Base-by-base conservation (phyloP, 805 yeast species). In the Lipomyces oligophaga region DNA sequence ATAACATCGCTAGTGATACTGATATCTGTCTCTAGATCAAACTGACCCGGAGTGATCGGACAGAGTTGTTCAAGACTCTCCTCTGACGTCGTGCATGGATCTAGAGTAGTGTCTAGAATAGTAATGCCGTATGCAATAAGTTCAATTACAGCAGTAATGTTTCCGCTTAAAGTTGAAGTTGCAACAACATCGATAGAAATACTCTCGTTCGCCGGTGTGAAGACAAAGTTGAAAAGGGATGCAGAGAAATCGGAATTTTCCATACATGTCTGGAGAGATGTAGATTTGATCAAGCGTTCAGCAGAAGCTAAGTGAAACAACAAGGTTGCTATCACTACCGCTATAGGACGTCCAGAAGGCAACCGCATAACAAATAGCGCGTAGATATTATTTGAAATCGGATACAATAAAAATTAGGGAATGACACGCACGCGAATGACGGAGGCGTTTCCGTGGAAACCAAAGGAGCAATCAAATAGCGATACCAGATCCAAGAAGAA, bases 191-290 rank as follows among this genome's bases (percentile, higher is more conserved):
- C 80, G 57, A 87, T 79, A 3, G 67, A 71, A 6, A 82, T 81
- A 1, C 83, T 72, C 18, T 64, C 66, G 65, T 83, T 84, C 36
- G 66, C 72, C 3, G 95, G 95, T 60, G 69, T 81, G 64, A 75
- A 85, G 34, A 67, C 67, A 41, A 89, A 94, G 58, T 85, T 84
- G 62, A 93, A 89, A 55, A 73, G 77, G 6, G 88, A 77, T 4
- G 97, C 90, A 2, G 95, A 80, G 59, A 93, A 80, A 63, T 80
- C 83, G 5, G 98, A 89, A 64, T 84, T 72, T 34, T 80, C 82
- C 95, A 88, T 89, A 71, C 98, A 93, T 32, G 97, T 85, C 58
- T 90, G 70, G 57, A 93, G 72, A 6, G 97, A 86, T 16, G 54
- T 51, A 26, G 55, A 51, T 38, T 34, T 42, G 37, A 51, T 41